phyloP scores from a whole-genome alignment of 2,329 filamentous ascomycete genomes.

The Beauveria asiatica region DNA sequence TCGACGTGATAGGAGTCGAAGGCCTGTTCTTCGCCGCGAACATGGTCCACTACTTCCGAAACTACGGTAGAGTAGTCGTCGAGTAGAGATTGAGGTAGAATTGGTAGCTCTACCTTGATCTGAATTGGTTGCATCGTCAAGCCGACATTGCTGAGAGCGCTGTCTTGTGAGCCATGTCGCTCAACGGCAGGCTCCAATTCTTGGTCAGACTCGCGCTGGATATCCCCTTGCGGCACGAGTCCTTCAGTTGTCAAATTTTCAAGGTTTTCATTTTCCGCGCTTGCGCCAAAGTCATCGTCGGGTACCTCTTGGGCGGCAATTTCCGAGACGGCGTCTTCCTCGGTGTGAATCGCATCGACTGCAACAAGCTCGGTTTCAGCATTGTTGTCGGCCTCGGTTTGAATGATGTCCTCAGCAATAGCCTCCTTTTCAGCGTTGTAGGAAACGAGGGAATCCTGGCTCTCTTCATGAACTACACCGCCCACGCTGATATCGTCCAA shows the following conservation, averaged over 20 bases:
- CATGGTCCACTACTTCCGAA: slow-evolving; percentile 30
- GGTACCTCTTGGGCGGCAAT: background rate
- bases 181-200: too few relatives aligned
- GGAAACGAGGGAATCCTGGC: background rate
- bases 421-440: background rate
- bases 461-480: background rate
- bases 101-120: slow-evolving; percentile 12
- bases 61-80: slow-evolving; percentile 23
- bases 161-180: background rate
- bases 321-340: background rate
- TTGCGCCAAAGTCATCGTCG: background rate
- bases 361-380: background rate
- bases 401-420: background rate
- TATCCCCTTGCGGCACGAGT: background rate
- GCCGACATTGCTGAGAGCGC: background rate
- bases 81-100: background rate
- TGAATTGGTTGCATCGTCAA: background rate
- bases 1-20: slow-evolving; percentile 29
- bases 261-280: background rate
- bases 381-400: background rate
- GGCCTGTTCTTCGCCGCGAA: slow-evolving; percentile 24
- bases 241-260: background rate
- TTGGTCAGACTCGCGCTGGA: background rate
- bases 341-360: background rate
- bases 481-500: background rate